Percentiles rank a stretch among this genome's conserved stretches.
Conservation (phyloP, 2,329 filamentous ascomycete genomes). For the Calonectria hawksworthii region DNA sequence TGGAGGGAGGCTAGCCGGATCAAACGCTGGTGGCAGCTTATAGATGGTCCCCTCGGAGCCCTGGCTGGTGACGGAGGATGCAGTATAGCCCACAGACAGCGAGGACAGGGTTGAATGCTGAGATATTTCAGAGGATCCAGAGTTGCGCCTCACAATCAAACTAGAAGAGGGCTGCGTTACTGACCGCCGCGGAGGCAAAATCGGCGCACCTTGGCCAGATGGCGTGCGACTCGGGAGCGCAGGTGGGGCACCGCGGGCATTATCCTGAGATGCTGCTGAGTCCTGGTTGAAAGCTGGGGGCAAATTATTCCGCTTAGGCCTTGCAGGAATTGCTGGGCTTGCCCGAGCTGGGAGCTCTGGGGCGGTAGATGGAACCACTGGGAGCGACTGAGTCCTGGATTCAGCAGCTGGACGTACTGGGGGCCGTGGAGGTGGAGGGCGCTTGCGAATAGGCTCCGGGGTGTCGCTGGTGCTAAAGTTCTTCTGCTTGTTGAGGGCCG, state of each 20-base stretch:
- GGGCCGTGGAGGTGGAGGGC: constrained; percentile 54
- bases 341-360: constrained; percentile 29
- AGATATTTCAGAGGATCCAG: constrained; percentile 71
- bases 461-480: constrained; percentile 63
- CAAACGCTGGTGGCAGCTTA: constrained; percentile 69
- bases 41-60: constrained; percentile 59
- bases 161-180: constrained; percentile 56
- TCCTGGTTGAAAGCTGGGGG: constrained; percentile 25
- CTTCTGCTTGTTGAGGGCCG: constrained; percentile 73
- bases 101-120: constrained; percentile 67
- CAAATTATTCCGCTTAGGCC: constrained; percentile 35
- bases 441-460: constrained; percentile 59
- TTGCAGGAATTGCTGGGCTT: constrained; percentile 38
- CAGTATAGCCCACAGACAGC: constrained; percentile 61
- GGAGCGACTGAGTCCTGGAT: constrained; percentile 52
- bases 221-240: constrained; percentile 52
- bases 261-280: constrained; percentile 28
- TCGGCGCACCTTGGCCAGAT: constrained; percentile 56
- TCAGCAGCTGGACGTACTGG: constrained; percentile 57
- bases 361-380: constrained; percentile 49
- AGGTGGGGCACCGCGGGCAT: constrained; percentile 47
- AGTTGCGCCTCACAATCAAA: constrained; percentile 63
- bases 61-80: constrained; percentile 64
- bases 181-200: constrained; percentile 64
- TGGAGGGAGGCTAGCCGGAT: constrained; percentile 69